phyloP scores from a whole-genome alignment of 2,329 filamentous ascomycete genomes.

The Cryoendolithus antarcticus region DNA sequence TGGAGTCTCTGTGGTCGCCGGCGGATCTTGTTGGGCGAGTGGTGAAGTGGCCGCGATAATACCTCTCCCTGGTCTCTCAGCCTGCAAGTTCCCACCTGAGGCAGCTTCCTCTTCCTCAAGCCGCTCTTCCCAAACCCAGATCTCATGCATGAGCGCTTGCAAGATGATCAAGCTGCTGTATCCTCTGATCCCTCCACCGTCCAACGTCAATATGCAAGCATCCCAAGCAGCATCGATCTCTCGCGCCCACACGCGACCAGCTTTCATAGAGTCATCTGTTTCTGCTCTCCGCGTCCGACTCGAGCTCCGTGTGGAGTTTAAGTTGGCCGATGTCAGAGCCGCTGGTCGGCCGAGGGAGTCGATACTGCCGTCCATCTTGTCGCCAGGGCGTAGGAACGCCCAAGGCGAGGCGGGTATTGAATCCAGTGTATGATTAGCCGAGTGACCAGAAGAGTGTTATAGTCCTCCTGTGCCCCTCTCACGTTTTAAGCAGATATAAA shows the following conservation, averaged over 20 bases:
- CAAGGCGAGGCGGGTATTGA: conserved; percentile 21
- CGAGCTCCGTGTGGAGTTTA: conserved; percentile 8
- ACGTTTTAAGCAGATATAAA: too few relatives aligned
- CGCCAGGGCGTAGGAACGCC: conserved; percentile 15
- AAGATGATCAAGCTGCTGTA: conserved; percentile 39
- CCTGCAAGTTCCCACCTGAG: conserved; percentile 1
- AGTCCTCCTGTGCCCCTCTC: too few relatives aligned
- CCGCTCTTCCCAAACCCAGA: conserved; percentile 32
- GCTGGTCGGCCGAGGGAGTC: conserved; percentile 4
- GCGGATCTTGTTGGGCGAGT: conserved; percentile 1
- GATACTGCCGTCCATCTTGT: conserved; percentile 7
- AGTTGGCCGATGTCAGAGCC: conserved; percentile 4
- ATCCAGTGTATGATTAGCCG: conserved; percentile 14
- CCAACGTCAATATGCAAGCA: conserved; percentile 34
- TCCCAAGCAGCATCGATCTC: conserved; percentile 35
- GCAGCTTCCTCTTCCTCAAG: conserved; percentile 28
- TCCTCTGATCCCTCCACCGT: conserved; percentile 40
- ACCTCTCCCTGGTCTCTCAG: conserved; percentile 1
- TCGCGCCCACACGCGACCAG: conserved; percentile 32
- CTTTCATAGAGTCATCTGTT: conserved; percentile 26
- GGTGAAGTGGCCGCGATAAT: too few relatives aligned
- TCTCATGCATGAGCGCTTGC: conserved; percentile 36
- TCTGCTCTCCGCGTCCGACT: conserved; percentile 13
- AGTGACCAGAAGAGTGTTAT: too few relatives aligned
- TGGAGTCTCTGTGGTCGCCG: conserved; percentile 1